These are phyloP conservation scores for Babesia gibsoni DNA, from an alignment of 169 alveolate genomes.

Conservation along the genomic window DNA sequence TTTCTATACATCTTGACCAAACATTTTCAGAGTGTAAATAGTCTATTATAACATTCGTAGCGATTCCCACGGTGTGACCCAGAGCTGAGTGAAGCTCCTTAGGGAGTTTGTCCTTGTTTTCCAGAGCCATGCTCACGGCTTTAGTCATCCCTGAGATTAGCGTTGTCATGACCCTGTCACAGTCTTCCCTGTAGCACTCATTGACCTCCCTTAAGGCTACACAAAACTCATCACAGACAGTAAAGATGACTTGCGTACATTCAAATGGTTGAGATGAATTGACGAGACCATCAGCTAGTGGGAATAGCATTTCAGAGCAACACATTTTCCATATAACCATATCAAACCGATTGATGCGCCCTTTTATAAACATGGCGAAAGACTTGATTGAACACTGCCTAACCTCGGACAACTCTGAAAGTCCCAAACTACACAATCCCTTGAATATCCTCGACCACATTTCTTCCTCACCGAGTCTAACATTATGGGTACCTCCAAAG, in stretches of 20 bases:
- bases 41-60: constrained; percentile 15
- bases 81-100: constrained; percentile 32
- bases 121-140: constrained; percentile 12
- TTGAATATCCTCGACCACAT: constrained; percentile 17
- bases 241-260: neutral
- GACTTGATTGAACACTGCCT: constrained; percentile 30
- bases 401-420: constrained; percentile 13
- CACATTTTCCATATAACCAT: constrained; percentile 7
- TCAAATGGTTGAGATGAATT: neutral
- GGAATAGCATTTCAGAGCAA: constrained; percentile 17
- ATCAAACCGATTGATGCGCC: constrained; percentile 13
- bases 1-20: constrained; percentile 5
- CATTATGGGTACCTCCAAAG: constrained; percentile 2
- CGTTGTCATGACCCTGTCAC: constrained; percentile 2
- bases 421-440: constrained; percentile 15
- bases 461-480: constrained; percentile 5
- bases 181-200: neutral
- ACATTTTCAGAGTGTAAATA: neutral
- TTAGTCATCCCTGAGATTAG: constrained; percentile 7
- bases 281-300: constrained; percentile 26
- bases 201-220: constrained; percentile 25
- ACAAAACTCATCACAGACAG: constrained; percentile 10
- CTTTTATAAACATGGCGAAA: constrained; percentile 8
- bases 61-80: constrained; percentile 6
- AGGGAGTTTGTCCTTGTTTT: constrained; percentile 11